Conservation (phyloP, 2,329 filamentous ascomycete genomes). For the Fusarium denticulatum region DNA sequence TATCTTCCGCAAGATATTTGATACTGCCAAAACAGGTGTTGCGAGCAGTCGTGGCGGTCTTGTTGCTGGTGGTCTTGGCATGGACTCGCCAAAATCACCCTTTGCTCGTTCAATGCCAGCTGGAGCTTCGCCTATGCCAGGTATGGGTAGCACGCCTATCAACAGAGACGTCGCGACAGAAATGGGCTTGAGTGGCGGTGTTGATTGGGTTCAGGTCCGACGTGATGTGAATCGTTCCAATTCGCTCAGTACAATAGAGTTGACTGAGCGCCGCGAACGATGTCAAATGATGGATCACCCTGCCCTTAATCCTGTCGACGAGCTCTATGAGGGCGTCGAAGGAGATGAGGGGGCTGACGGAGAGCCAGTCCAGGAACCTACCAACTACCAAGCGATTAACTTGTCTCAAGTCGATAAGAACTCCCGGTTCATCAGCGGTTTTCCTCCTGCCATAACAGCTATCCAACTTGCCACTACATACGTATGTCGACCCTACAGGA, state of each 20-base stretch:
- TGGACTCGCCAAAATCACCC: constrained; percentile 54
- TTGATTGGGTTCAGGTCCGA: constrained; percentile 97
- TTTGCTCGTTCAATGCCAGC: constrained; percentile 55
- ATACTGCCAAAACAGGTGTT: constrained; percentile 92
- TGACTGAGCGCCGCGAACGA: constrained; percentile 83
- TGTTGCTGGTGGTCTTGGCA: constrained; percentile 62
- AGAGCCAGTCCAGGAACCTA: constrained; percentile 80
- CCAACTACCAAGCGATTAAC: constrained; percentile 83
- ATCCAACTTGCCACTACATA: constrained; percentile 88
- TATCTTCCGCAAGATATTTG: constrained; percentile 95
- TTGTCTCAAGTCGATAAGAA: constrained; percentile 94
- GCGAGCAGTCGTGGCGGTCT: constrained; percentile 90
- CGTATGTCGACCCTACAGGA: constrained; percentile 92
- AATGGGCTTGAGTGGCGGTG: constrained; percentile 70
- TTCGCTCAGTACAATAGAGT: constrained; percentile 88
- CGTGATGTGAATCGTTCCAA: constrained; percentile 96
- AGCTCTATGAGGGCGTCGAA: constrained; percentile 83
- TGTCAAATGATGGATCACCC: constrained; percentile 96
- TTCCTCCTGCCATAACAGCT: constrained; percentile 84
- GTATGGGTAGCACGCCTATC: constrained; percentile 49
- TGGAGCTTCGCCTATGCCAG: constrained; percentile 56
- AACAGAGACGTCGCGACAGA: constrained; percentile 70
- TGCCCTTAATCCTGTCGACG: constrained; percentile 88
- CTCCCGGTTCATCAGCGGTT: constrained; percentile 84
- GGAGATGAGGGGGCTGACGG: constrained; percentile 92